Percentiles rank a stretch among this genome's conserved stretches.
phyloP scores from a whole-genome alignment of 495 filamentous ascomycete genomes.

The Margaritispora aquatica region DNA sequence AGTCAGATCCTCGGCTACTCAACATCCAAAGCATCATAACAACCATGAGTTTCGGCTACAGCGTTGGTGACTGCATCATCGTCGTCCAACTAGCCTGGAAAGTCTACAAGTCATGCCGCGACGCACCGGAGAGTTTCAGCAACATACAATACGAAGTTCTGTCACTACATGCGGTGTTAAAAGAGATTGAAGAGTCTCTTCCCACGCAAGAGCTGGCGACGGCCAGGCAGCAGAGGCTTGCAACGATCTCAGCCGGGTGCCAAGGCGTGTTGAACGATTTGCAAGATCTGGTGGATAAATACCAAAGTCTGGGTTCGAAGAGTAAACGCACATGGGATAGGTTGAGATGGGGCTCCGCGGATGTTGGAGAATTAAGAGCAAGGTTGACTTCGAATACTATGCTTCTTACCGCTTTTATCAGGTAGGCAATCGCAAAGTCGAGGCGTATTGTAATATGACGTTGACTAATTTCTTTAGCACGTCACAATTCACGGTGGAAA shows the following conservation, averaged over 20 bases:
- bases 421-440: slow-evolving; percentile 1
- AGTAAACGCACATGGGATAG: slow-evolving; percentile 8
- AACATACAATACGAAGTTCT: slow-evolving; percentile 9
- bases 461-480: neutral
- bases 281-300: slow-evolving; percentile 6
- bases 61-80: slow-evolving; percentile 1
- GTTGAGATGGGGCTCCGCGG: slow-evolving; percentile 9
- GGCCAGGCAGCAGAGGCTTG: neutral
- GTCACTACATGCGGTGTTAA: slow-evolving; percentile 7
- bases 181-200: slow-evolving; percentile 7
- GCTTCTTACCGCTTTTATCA: slow-evolving; percentile 3
- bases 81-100: slow-evolving; percentile 6
- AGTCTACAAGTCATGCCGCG: slow-evolving; percentile 11
- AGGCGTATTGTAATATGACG: too few relatives aligned
- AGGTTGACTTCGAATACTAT: neutral
- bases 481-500: slow-evolving; percentile 6
- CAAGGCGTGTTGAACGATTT: slow-evolving; percentile 7
- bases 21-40: too few relatives aligned
- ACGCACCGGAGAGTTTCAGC: slow-evolving; percentile 9
- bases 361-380: slow-evolving; percentile 4
- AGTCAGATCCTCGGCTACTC: too few relatives aligned
- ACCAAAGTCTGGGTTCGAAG: slow-evolving; percentile 6
- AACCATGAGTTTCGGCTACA: slow-evolving; percentile 8
- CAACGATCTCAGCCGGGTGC: neutral
- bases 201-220: neutral